Evolutionary conservation across 495 filamentous ascomycete genomes (phyloP).

Genomic region (Penicillium coffeae): DNA sequence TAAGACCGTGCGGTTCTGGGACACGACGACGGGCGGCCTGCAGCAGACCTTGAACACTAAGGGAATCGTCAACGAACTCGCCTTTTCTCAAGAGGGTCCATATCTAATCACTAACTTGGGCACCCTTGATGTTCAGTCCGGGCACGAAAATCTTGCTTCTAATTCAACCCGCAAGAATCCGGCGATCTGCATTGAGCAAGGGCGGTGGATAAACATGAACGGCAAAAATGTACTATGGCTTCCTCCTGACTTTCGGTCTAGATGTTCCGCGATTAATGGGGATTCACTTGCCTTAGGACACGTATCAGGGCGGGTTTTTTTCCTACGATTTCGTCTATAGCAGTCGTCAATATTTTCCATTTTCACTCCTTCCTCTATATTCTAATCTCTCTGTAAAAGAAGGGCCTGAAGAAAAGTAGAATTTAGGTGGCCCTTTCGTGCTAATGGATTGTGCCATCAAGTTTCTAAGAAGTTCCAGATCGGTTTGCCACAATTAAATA

Average conservation of each 20-base stretch:
- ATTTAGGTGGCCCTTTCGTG: no score
- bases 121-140: conserved; percentile 7
- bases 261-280: background rate
- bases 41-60: conserved; percentile 6
- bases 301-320: background rate
- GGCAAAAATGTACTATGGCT: conserved; percentile 3
- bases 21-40: conserved; percentile 15
- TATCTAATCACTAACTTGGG: conserved; percentile 10
- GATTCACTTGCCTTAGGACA: conserved; percentile 2
- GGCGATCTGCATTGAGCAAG: no score
- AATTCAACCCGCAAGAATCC: no score
- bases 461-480: no score
- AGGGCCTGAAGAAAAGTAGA: no score
- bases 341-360: no score
- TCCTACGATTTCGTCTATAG: no score
- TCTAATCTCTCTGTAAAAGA: no score
- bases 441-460: no score
- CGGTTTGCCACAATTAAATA: no score
- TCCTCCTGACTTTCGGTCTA: conserved; percentile 3
- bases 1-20: conserved; percentile 19
- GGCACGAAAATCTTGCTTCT: no score
- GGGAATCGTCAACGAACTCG: conserved; percentile 4
- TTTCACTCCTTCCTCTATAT: no score
- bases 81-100: conserved; percentile 14
- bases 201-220: background rate